A percentile compares a stretch with the other conserved stretches of the same genome.
phyloP scores from a whole-genome alignment of 805 yeast genomes.

The Sporopachydermia lactativora region DNA sequence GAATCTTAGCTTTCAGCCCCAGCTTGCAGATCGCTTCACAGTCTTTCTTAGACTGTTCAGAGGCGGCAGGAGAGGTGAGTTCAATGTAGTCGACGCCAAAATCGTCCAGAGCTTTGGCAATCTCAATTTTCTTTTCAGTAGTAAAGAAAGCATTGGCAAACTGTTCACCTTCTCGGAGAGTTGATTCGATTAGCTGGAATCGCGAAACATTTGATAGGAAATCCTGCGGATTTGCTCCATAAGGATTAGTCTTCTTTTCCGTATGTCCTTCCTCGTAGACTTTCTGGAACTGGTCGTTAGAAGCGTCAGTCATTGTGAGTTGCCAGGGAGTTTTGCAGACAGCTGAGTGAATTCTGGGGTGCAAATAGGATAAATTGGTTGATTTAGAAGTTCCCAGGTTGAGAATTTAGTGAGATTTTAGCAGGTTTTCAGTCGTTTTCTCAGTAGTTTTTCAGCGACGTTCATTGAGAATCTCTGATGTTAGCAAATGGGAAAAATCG shows the following conservation, averaged over 20 bases:
- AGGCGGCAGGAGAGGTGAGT: constrained; percentile 94
- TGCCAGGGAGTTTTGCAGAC: constrained; percentile 2
- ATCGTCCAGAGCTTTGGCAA: constrained; percentile 93
- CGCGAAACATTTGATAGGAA: constrained; percentile 76
- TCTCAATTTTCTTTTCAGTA: constrained; percentile 90
- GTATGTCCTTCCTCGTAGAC: constrained; percentile 10
- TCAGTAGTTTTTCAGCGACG: too few relatives aligned
- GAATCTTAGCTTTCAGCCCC: constrained; percentile 88
- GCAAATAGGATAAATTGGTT: too few relatives aligned
- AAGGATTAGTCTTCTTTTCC: constrained; percentile 42
- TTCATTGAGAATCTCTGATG: too few relatives aligned
- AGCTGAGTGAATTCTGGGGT: background rate
- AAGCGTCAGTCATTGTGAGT: constrained; percentile 9
- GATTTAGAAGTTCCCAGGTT: too few relatives aligned
- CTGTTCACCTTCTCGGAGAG: constrained; percentile 97
- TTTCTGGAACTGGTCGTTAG: constrained; percentile 12
- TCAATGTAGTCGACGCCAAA: constrained; percentile 98
- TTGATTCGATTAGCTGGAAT: constrained; percentile 88
- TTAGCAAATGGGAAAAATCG: too few relatives aligned
- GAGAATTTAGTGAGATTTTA: too few relatives aligned
- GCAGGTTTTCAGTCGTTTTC: too few relatives aligned
- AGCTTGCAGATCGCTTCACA: constrained; percentile 98
- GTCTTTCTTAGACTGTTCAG: constrained; percentile 83
- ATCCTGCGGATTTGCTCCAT: constrained; percentile 93
- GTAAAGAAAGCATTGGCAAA: constrained; percentile 94